Evolutionary conservation across 1,284 basidiomycete genomes (phyloP).

Genomic region (Psilocybe mexicana): DNA sequence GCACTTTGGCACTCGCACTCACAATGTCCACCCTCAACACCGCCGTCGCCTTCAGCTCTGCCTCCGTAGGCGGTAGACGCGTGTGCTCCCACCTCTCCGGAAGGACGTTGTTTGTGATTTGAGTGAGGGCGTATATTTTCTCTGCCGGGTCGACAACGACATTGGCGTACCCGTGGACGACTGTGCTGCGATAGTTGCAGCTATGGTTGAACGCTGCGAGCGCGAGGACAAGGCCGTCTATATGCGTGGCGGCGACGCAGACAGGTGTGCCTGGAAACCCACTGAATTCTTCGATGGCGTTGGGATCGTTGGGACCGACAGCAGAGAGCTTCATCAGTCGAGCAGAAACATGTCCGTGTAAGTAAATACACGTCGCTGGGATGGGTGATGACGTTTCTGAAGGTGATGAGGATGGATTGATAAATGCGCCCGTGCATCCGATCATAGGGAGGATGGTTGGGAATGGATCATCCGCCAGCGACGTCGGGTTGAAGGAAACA

Average conservation of each 20-base stretch:
- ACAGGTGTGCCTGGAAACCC: slow-evolving; percentile 23
- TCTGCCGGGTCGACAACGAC: slow-evolving; percentile 22
- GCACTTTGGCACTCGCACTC: slow-evolving; percentile 26
- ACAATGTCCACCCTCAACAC: slow-evolving; percentile 26
- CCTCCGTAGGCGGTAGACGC: slow-evolving; percentile 24
- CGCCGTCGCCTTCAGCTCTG: slow-evolving; percentile 23
- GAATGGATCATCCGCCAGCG: slow-evolving; percentile 25
- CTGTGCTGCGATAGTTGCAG: slow-evolving; percentile 27
- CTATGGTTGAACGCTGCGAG: slow-evolving; percentile 29
- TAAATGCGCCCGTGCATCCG: slow-evolving; percentile 23
- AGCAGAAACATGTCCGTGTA: slow-evolving; percentile 25
- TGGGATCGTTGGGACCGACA: background rate
- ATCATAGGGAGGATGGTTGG: slow-evolving; percentile 28
- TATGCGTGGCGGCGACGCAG: slow-evolving; percentile 25
- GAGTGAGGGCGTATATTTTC: slow-evolving; percentile 23
- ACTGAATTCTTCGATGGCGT: slow-evolving; percentile 6
- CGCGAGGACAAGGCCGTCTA: slow-evolving; percentile 27
- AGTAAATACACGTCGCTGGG: slow-evolving; percentile 19
- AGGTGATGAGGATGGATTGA: background rate
- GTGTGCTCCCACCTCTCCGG: slow-evolving; percentile 23
- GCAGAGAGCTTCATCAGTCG: slow-evolving; percentile 24
- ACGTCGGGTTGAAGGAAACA: slow-evolving; percentile 25
- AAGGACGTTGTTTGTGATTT: slow-evolving; percentile 23
- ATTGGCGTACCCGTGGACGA: slow-evolving; percentile 25
- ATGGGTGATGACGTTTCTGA: background rate